Evolutionary conservation across 2,329 filamentous ascomycete species (phyloP).

Genomic region (Dothidotthia symphoricarpi): DNA sequence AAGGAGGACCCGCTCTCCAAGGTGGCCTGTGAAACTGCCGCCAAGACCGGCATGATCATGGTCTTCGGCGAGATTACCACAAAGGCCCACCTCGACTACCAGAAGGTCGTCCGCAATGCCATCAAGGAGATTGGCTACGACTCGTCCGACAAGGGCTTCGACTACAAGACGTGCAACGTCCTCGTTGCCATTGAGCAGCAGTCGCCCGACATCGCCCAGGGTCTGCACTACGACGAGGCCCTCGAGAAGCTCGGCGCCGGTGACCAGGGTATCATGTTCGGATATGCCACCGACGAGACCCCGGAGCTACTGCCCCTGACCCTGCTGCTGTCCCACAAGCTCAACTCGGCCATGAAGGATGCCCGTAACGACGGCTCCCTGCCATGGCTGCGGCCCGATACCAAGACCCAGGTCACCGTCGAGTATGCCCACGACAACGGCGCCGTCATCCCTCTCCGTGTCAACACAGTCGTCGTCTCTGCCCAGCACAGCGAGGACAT

Average conservation of each 20-base stretch:
- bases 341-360: conserved; percentile 90
- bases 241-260: conserved; percentile 97
- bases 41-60: conserved; percentile 99
- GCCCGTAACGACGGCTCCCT: conserved; percentile 84
- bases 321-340: conserved; percentile 90
- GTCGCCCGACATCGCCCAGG: conserved; percentile 97
- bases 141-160: conserved; percentile 94
- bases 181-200: conserved; percentile 99
- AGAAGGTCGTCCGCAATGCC: conserved; percentile 89
- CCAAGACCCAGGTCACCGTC: conserved; percentile 99
- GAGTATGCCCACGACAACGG: conserved; percentile 98
- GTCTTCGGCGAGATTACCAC: conserved; percentile 82
- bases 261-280: conserved; percentile 99
- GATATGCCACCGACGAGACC: conserved; percentile 98
- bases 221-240: conserved; percentile 96
- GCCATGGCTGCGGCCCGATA: conserved; percentile 95
- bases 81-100: conserved; percentile 94
- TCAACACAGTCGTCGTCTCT: conserved; percentile 95
- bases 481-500: conserved; percentile 90
- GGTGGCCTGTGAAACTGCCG: conserved; percentile 97
- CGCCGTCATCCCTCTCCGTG: conserved; percentile 85
- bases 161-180: conserved; percentile 99
- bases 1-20: conserved; percentile 94
- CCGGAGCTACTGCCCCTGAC: conserved; percentile 95
- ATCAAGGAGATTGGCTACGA: conserved; percentile 99